Evolutionary conservation across 1,284 basidiomycete genomes (phyloP).

Genomic region (Vanrija humicola): DNA sequence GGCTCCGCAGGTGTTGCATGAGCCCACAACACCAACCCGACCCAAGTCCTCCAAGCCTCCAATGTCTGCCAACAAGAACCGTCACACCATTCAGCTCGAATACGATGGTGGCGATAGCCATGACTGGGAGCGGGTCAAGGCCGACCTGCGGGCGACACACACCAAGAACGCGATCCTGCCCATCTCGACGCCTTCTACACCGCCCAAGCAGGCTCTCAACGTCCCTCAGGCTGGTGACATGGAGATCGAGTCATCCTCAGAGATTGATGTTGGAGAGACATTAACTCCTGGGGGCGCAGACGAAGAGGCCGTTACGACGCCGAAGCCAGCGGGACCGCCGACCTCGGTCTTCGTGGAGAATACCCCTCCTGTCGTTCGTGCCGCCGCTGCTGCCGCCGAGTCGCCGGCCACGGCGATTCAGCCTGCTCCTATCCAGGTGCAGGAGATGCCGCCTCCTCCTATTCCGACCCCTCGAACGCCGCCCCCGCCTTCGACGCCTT

Average conservation of each 20-base stretch:
- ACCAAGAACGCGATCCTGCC: background rate
- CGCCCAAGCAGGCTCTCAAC: slow-evolving; percentile 1
- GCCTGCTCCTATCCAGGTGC: too few relatives aligned
- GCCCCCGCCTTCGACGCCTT: slow-evolving; percentile 4
- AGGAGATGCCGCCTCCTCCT: background rate
- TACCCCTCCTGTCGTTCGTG: too few relatives aligned
- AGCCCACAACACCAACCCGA: slow-evolving; percentile 1
- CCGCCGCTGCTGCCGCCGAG: background rate
- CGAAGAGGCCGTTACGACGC: too few relatives aligned
- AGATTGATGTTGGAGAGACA: slow-evolving; percentile 1
- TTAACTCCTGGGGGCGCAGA: too few relatives aligned
- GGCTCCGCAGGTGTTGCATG: background rate
- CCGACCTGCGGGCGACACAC: background rate
- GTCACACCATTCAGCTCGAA: slow-evolving; percentile 90
- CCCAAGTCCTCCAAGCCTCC: slow-evolving; percentile 18
- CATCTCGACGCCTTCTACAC: background rate
- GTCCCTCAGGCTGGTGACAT: slow-evolving; percentile 13
- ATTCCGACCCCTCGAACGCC: background rate
- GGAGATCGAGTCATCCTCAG: slow-evolving; percentile 17
- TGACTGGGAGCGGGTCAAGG: slow-evolving; percentile 12
- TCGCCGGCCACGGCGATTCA: background rate
- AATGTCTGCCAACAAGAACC: slow-evolving; percentile 51
- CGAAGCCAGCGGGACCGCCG: background rate
- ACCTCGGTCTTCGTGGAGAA: background rate
- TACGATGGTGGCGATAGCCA: slow-evolving; percentile 56